Percentiles rank a stretch among this genome's conserved stretches.
These are phyloP conservation scores for Nitzschia putrida DNA, from an alignment of 108 stramenopile species.

Conservation along the genomic window DNA sequence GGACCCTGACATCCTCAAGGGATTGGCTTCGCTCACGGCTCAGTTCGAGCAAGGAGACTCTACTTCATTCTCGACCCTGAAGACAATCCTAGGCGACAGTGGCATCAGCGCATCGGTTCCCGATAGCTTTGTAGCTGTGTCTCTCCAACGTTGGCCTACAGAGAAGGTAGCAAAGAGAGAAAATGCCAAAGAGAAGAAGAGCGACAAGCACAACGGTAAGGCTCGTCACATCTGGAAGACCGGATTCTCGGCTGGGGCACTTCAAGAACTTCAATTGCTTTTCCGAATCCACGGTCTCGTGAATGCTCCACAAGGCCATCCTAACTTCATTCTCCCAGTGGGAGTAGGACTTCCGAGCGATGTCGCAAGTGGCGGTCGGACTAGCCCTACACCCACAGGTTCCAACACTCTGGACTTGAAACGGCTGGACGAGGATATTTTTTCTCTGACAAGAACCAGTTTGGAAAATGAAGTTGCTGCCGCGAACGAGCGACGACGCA, in stretches of 20 bases:
- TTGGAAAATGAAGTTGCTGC: conserved; percentile 64
- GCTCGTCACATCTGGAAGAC: conserved; percentile 45
- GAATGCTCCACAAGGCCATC: conserved; percentile 80
- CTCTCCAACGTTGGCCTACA: conserved; percentile 84
- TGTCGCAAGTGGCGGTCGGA: conserved; percentile 2
- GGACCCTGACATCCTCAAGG: conserved; percentile 24
- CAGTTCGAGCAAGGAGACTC: conserved; percentile 53
- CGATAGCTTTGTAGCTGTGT: conserved; percentile 68
- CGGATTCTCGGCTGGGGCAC: conserved; percentile 79
- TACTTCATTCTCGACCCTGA: conserved; percentile 54
- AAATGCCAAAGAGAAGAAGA: conserved; percentile 21
- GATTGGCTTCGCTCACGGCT: conserved; percentile 47
- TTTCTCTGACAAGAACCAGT: conserved; percentile 64
- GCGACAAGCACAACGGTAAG: conserved; percentile 20
- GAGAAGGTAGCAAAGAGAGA: conserved; percentile 75
- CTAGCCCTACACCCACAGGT: neutral
- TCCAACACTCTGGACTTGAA: conserved; percentile 29
- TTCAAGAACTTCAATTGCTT: conserved; percentile 86
- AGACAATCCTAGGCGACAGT: conserved; percentile 31
- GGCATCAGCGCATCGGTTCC: conserved; percentile 10
- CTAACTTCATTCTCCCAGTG: conserved; percentile 83
- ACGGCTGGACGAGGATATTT: conserved; percentile 64
- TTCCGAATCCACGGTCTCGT: conserved; percentile 74
- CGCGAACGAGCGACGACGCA: conserved; percentile 52
- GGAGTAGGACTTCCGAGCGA: conserved; percentile 68